Base-by-base conservation (phyloP, 2,329 filamentous ascomycete genomes). In the Colletotrichum nymphaeae region DNA sequence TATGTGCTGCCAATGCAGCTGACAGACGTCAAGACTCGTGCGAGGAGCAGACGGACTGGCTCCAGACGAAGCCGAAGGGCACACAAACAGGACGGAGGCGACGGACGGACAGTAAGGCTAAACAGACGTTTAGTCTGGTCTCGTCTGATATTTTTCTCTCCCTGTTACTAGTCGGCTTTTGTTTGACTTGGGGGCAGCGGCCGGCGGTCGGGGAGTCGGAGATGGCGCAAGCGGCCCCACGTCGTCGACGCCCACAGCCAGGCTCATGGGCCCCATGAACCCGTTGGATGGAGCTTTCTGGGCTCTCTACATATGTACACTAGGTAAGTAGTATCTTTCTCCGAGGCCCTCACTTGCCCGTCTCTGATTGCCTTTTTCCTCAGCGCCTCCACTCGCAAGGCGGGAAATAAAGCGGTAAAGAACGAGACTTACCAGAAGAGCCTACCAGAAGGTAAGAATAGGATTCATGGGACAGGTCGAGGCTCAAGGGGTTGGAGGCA, bases 181-280 rank as follows among this genome's bases (percentile, higher is more conserved):
- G 55, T 60, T 52, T 59, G 55, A 55, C 63, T 59, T 70, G 42
- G 46, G 42, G 55, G 19, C 19, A 49, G 57, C 35, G 65, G 69
- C 59, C 66, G 59, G 67, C 32, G 53, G 69, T 59, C 69, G 42
- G 58, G 32, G 52, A 42, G 52, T 63, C 52, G 49, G 58, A 63
- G 69, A 63, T 56, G 66, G 53, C 42, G 58, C 66, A 72, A 67
- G 66, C 70, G 53, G 53, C 70, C 55, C 69, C 69, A 72, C 53
- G 64, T 63, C 12, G 57, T 57, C 22, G 32, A 67, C 24, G 30
- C 55, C 24, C n/a, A 19, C 52, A 24, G 19, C 30, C 66, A 63
- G 57, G 42, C 56, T 62, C 56, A 35, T 62, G 57, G 24, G 37
- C 65, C 35, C 53, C 22, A 67, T 28, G 26, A 49, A 60, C 42